Evolutionary conservation across 345 rosid species (phyloP), one percentile per base, ranked within the genome.

Genomic region (Balakata baccata): DNA sequence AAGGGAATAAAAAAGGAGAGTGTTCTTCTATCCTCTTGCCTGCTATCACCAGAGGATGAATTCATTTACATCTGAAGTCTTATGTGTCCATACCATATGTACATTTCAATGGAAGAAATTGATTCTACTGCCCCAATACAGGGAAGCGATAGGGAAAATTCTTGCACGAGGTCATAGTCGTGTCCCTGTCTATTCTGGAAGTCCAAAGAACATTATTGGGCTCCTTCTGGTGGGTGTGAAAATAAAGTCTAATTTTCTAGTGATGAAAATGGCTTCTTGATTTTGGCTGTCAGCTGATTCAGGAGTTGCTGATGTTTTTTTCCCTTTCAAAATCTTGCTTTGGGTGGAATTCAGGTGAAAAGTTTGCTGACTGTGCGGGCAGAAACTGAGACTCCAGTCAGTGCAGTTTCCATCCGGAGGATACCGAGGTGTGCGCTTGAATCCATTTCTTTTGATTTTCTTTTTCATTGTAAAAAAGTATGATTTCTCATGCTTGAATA

Each of bases 131-230:
- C 73, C 52, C 68, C 64, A 70, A 71, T 80, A 56, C 64, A 76
- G 75, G 81, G 81, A 78, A 68, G 81, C 81, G 46, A 69, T 78
- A 6, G 81, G 78, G 9, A 78, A 78, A 70, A 78, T 78, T 69
- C 77, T 78, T 68, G 81, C 81, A n/a, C 58, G 77, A 13, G 81
- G 81, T 53, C 81, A 78, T 46, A 78, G 81, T 45, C 81, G 81
- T 34, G 77, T 78, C 38, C 81, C 81, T 20, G 77, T 78, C 43
- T 74, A 68, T 62, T 73, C 74, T 2, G 78, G 77, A 69, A 69
- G 66, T 64, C 77, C 74, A 68, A 64, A 67, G 78, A 78, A 68
- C 66, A 64, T 78, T 25, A 78, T 78, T 46, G 81, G 81, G 65
- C 81, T 78, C 10, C 77, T 78, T 47, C 70, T 78, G 77, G 81